Evolutionary conservation across 2,329 filamentous ascomycete genomes (phyloP).

Genomic region (Tolypocladium paradoxum): DNA sequence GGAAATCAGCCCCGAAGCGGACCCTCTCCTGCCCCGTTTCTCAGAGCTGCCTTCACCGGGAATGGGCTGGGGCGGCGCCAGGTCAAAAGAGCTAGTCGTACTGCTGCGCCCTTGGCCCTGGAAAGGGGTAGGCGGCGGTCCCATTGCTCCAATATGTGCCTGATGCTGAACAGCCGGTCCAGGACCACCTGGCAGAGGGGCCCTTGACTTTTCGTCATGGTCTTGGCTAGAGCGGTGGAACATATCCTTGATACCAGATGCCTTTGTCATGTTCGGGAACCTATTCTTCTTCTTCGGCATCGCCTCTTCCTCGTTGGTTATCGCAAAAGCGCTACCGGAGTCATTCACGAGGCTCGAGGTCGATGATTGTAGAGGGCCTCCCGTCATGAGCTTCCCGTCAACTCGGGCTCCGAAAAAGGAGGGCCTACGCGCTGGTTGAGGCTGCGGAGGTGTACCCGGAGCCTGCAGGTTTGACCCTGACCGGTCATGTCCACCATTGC

Average conservation of each 20-base stretch:
- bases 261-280: constrained; percentile 28
- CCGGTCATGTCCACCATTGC: constrained; percentile 2
- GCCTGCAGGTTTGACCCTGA: constrained; percentile 6
- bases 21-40: constrained; percentile 16
- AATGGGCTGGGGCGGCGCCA: constrained; percentile 7
- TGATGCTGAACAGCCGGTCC: background rate
- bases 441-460: constrained; percentile 9
- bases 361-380: constrained; percentile 11
- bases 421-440: constrained; percentile 25
- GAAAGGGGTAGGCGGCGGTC: constrained; percentile 7
- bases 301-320: constrained; percentile 3
- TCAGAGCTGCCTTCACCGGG: constrained; percentile 5
- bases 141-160: background rate
- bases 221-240: constrained; percentile 14
- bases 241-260: constrained; percentile 18
- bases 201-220: constrained; percentile 1
- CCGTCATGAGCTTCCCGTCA: constrained; percentile 8
- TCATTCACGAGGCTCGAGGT: constrained; percentile 12
- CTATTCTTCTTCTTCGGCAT: constrained; percentile 32
- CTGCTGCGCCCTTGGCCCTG: constrained; percentile 11
- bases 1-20: constrained; percentile 18
- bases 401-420: constrained; percentile 25
- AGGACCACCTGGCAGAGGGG: background rate
- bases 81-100: constrained; percentile 10
- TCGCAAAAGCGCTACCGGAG: constrained; percentile 2